phyloP scores from a whole-genome alignment of 1,284 basidiomycete genomes.

The Irpex rosettiformis region DNA sequence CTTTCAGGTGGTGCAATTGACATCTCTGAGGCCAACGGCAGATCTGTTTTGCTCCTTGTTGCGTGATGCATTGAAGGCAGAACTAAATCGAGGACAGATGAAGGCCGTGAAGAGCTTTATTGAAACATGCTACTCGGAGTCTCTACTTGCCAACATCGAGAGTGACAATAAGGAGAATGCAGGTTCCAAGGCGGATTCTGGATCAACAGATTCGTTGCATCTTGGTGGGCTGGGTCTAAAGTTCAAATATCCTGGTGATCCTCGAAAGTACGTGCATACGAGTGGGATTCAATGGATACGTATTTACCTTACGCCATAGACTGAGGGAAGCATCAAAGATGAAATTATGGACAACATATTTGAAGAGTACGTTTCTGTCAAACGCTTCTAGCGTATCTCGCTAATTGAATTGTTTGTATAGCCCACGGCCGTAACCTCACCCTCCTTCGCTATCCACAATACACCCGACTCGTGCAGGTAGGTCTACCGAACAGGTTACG shows the following conservation, averaged over 20 bases:
- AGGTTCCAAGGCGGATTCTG: conserved; percentile 32
- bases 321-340: conserved; percentile 96
- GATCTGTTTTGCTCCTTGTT: conserved; percentile 92
- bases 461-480: conserved; percentile 94
- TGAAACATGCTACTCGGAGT: conserved; percentile 93
- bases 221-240: conserved; percentile 83
- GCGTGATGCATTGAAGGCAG: conserved; percentile 86
- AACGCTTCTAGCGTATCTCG: background rate
- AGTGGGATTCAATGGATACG: background rate
- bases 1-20: conserved; percentile 87
- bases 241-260: conserved; percentile 92
- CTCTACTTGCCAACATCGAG: conserved; percentile 66
- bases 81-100: conserved; percentile 88
- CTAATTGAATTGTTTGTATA: conserved; percentile 24
- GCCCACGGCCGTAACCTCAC: conserved; percentile 88
- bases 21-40: conserved; percentile 92
- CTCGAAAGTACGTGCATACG: conserved; percentile 69
- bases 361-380: conserved; percentile 54
- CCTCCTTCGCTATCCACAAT: conserved; percentile 94
- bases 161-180: conserved; percentile 54
- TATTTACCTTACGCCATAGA: conserved; percentile 34
- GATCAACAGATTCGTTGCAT: conserved; percentile 53
- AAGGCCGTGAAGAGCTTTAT: conserved; percentile 90
- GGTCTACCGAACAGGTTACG: conserved; percentile 93
- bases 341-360: conserved; percentile 93